phyloP scores from a whole-genome alignment of 2,329 filamentous ascomycete genomes.

The Periconia macrospinosa region DNA sequence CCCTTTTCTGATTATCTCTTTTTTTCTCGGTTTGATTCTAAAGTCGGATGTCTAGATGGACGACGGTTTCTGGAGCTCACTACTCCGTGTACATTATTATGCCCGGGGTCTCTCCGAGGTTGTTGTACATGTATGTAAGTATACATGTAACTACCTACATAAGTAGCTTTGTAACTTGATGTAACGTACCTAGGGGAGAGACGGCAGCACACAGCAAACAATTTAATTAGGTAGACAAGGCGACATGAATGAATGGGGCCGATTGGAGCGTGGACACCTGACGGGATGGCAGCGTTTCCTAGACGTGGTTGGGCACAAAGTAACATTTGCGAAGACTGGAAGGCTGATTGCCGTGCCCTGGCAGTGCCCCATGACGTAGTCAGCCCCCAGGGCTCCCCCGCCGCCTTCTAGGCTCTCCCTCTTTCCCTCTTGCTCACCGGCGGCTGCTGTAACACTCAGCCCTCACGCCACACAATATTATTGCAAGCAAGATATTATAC shows the following conservation, averaged over 20 bases:
- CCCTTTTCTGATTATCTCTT: no score
- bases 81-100: slow-evolving; percentile 1
- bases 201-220: no score
- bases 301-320: background rate
- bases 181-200: no score
- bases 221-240: no score
- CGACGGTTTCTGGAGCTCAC: background rate
- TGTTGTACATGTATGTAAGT: no score
- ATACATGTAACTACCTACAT: no score
- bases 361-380: background rate
- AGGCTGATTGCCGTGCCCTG: background rate
- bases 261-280: background rate
- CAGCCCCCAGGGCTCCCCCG: background rate
- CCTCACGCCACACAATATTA: background rate
- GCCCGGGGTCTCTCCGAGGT: no score
- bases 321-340: background rate
- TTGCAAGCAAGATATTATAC: background rate
- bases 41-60: no score
- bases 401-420: background rate
- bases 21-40: no score
- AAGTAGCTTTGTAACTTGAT: no score
- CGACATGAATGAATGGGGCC: no score
- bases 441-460: background rate
- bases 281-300: background rate
- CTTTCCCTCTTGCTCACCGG: background rate